Base-by-base conservation (phyloP, 2,329 filamentous ascomycete genomes). In the Aquanectria penicillioides region DNA sequence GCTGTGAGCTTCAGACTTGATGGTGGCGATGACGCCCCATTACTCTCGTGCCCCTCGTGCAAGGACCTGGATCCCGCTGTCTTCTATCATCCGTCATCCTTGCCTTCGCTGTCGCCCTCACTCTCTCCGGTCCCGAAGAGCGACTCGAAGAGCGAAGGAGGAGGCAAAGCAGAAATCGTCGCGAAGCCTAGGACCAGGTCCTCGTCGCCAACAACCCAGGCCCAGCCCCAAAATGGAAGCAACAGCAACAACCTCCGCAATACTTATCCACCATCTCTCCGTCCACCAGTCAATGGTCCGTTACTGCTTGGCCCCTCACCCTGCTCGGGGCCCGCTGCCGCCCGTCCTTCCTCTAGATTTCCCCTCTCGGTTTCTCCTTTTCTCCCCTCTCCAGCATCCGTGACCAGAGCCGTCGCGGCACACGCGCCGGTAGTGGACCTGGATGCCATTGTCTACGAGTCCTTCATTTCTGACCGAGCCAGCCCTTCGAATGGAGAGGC, bases 381-480 rank as follows among this genome's bases (percentile, higher is more conserved):
- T 25, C 12, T 23, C 20, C 36, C 26, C 37, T 34, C 37, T 26
- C 29, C 33, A 40, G 13, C 34, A 57, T 52, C 47, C 40, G 47
- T 46, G 43, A 47, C 53, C 46, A 25, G 37, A 50, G 18, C 31
- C 34, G 44, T 47, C 31, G 36, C 58, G 46, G 36, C 53, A 31
- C 38, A 49, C 40, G 47, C 60, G 43, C 43, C 22, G 29, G 13
- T 23, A 41, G 38, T 53, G 54, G 44, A 44, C 40, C 29, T 31
- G 31, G 23, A 49, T 43, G 15, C 37, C 54, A 38, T 44, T 46
- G 43, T 43, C 18, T 18, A 29, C 18, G 17, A 51, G 57, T 58
- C 61, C 54, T 61, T 61, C 61, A 61, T 58, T 61, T 59, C 61
- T 59, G 10, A 29, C 37, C 33, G 18, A 5, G 28, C 5, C 15